phyloP scores from a whole-genome alignment of 2,329 filamentous ascomycete species.

The Ophiostoma piceae region DNA sequence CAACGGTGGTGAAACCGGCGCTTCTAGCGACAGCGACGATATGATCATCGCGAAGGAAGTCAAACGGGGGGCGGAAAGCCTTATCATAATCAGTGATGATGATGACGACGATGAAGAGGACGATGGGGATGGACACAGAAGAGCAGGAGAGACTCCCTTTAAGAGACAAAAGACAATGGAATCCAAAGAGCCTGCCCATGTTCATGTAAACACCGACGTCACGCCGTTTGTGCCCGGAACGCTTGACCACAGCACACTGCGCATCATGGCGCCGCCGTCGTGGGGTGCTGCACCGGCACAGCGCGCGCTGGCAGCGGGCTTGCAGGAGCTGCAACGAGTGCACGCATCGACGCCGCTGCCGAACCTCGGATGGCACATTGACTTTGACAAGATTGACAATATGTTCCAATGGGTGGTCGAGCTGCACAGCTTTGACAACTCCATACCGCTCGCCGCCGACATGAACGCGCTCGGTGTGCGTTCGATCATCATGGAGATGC shows the following conservation, averaged over 20 bases:
- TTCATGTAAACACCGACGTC: slow-evolving; percentile 15
- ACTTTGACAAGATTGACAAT: slow-evolving; percentile 61
- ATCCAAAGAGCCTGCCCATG: not conserved
- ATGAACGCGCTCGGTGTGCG: slow-evolving; percentile 58
- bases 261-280: slow-evolving; percentile 57
- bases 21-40: not conserved
- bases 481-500: slow-evolving; percentile 74
- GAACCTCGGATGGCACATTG: slow-evolving; percentile 78
- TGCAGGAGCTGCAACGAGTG: slow-evolving; percentile 57
- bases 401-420: slow-evolving; percentile 91
- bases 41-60: not conserved
- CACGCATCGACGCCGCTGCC: slow-evolving; percentile 56
- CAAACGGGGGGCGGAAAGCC: not conserved
- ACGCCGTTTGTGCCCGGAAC: slow-evolving; percentile 60
- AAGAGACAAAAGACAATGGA: too few species aligned
- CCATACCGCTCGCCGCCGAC: slow-evolving; percentile 66
- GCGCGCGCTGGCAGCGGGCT: slow-evolving; percentile 58
- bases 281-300: slow-evolving; percentile 61
- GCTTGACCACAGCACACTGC: slow-evolving; percentile 57
- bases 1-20: too few species aligned
- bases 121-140: not conserved
- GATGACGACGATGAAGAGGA: not conserved
- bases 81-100: not conserved
- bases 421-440: slow-evolving; percentile 70
- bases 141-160: not conserved